Base-by-base conservation (phyloP, 495 filamentous ascomycete species). In the Trichoderma virens region DNA sequence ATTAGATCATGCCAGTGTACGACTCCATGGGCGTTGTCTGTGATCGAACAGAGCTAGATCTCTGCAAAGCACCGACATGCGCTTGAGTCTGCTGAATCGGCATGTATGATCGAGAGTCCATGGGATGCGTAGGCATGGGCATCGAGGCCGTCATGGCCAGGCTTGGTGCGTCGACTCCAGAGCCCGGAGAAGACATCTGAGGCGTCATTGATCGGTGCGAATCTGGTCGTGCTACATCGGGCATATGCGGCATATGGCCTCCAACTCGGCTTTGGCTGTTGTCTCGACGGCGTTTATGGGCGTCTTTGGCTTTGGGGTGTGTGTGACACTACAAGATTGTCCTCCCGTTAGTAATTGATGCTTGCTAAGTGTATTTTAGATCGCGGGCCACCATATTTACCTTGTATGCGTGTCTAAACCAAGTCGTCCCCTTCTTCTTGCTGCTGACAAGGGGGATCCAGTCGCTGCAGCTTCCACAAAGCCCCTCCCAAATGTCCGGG, bases 391-490 rank as follows among this genome's bases (percentile, higher is more conserved):
- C 51, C 18, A 62, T 34, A 75, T 78, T 73, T 69, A 90, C 88
- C 85, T 91, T 92, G 72, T 92, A 91, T 47, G 89, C 89, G 71
- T 92, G 89, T 66, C 89, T 79, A 68, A 92, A 92, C 89, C 89
- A 92, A 5, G 89, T 90, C 5, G 89, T 91, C 3, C 89, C 89
- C 77, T 92, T 92, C 80, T 90, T 92, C 80, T 91, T 92, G 69
- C 86, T 91, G 73, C 86, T 91, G 47, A 90, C 86, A 51, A 92
- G 74, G 16, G 87, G 83, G 64, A 91, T 87, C 89, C 89, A 92
- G 43, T 90, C 88, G 62, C 84, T 86, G 71, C 89, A 92, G 61
- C 85, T 88, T 35, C 88, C 85, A 68, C 89, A 92, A 9, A 90
- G 76, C 7, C 89, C 89, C 72, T 92, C 89, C 89, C 90, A 92